phyloP scores from a whole-genome alignment of 768 basidiomycete genomes.

The Hypholoma sublateritium region DNA sequence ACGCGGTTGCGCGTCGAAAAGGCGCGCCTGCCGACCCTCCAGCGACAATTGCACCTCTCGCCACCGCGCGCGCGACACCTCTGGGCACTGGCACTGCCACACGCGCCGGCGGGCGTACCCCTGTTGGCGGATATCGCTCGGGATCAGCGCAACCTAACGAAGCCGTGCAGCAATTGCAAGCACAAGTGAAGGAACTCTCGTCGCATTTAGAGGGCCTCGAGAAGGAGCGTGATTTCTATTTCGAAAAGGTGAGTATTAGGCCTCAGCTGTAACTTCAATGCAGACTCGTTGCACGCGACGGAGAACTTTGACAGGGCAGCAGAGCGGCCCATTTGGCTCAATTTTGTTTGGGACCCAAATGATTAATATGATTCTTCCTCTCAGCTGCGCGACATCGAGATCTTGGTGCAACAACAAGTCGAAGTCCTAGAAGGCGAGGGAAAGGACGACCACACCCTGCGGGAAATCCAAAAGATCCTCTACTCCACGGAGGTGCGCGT shows the following conservation, averaged over 20 bases:
- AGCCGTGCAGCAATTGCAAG: constrained; percentile 64
- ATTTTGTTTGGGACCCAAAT: too few species aligned
- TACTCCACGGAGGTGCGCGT: constrained; percentile 88
- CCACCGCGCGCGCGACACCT: constrained; percentile 7
- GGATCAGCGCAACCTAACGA: constrained; percentile 69
- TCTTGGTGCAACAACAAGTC: constrained; percentile 80
- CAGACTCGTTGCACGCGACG: too few species aligned
- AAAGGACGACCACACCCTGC: constrained; percentile 60
- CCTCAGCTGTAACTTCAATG: not conserved
- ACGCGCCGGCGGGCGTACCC: constrained; percentile 71
- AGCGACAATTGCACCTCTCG: constrained; percentile 74
- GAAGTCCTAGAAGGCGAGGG: constrained; percentile 60
- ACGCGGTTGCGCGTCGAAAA: constrained; percentile 78
- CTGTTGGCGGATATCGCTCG: constrained; percentile 65
- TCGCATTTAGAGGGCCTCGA: constrained; percentile 86
- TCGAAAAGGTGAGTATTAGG: constrained; percentile 74
- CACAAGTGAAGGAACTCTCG: constrained; percentile 81
- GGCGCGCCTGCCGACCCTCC: constrained; percentile 77
- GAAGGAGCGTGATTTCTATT: constrained; percentile 99
- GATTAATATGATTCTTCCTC: not conserved
- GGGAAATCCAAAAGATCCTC: constrained; percentile 87
- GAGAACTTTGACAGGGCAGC: too few species aligned
- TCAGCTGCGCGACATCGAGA: constrained; percentile 94
- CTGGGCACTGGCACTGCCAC: constrained; percentile 19
- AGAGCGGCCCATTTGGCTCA: too few species aligned